Evolutionary conservation across 208 protist species (phyloP).

Genomic region (Leishmania lainsoni): DNA sequence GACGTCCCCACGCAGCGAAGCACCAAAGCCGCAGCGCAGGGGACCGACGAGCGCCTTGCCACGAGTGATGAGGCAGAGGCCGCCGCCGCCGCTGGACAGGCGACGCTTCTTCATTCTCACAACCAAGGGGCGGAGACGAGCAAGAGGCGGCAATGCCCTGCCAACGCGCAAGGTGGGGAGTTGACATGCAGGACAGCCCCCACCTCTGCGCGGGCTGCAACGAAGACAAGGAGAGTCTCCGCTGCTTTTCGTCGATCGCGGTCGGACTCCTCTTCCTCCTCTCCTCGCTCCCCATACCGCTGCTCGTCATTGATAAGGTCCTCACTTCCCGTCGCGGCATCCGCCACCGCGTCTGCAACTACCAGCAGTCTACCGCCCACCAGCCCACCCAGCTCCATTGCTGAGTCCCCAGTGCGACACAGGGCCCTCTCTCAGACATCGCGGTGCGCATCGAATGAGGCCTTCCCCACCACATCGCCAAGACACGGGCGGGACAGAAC

Average conservation of each 20-base stretch:
- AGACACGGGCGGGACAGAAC: neutral
- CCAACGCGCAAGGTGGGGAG: neutral
- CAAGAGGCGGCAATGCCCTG: constrained; percentile 10
- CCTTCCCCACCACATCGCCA: neutral
- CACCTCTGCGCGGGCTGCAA: neutral
- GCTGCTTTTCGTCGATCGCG: neutral
- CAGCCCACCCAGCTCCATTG: constrained; percentile 3
- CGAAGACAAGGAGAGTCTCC: neutral
- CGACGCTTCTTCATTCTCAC: neutral
- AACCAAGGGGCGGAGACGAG: neutral
- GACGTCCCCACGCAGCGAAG: neutral
- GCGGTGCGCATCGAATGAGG: neutral
- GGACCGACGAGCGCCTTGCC: neutral
- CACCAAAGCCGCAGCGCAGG: neutral
- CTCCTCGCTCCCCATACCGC: neutral
- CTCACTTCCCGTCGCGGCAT: neutral
- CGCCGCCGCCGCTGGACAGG: neutral
- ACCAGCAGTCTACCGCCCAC: constrained; percentile 11
- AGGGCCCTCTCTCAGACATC: neutral
- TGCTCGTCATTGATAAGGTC: neutral
- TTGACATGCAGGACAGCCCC: neutral
- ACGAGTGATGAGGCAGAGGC: neutral
- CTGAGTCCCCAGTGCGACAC: neutral
- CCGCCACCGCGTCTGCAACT: neutral
- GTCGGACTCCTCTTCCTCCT: neutral